These are phyloP conservation scores for Petunia secreta DNA, from an alignment of 257 asterid species.

Conservation along the genomic window DNA sequence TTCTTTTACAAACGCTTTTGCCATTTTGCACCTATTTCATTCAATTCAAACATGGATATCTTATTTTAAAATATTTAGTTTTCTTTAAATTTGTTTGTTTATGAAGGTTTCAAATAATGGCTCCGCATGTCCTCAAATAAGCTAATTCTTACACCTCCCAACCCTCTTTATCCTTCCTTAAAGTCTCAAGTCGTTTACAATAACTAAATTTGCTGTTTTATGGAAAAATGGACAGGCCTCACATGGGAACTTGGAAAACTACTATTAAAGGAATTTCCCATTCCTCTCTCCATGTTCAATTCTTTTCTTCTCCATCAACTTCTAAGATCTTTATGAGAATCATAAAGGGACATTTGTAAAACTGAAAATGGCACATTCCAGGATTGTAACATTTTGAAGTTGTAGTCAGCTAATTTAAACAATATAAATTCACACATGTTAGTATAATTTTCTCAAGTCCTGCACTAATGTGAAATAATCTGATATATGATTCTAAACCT, in stretches of 20 bases:
- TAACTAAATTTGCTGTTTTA: conserved; percentile 28
- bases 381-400: too few relatives aligned
- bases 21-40: conserved; percentile 24
- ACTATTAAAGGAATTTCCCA: neutral
- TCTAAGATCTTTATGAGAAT: neutral
- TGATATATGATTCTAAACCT: too few relatives aligned
- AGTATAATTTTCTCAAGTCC: too few relatives aligned
- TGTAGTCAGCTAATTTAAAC: too few relatives aligned
- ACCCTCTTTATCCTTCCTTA: conserved; percentile 12
- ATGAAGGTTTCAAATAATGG: neutral
- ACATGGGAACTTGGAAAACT: conserved; percentile 33
- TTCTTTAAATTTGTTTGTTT: neutral
- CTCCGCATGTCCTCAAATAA: conserved; percentile 26
- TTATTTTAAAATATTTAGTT: neutral
- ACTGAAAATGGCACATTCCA: too few relatives aligned
- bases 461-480: too few relatives aligned
- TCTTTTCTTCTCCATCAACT: neutral
- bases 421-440: too few relatives aligned
- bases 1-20: neutral
- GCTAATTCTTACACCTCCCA: neutral
- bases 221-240: conserved; percentile 21
- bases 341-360: neutral
- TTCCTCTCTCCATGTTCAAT: neutral
- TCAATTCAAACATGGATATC: conserved; percentile 8
- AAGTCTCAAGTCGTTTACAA: conserved; percentile 28